phyloP scores from a whole-genome alignment of 2,329 filamentous ascomycete genomes.

The Dothideomycetes sp. region DNA sequence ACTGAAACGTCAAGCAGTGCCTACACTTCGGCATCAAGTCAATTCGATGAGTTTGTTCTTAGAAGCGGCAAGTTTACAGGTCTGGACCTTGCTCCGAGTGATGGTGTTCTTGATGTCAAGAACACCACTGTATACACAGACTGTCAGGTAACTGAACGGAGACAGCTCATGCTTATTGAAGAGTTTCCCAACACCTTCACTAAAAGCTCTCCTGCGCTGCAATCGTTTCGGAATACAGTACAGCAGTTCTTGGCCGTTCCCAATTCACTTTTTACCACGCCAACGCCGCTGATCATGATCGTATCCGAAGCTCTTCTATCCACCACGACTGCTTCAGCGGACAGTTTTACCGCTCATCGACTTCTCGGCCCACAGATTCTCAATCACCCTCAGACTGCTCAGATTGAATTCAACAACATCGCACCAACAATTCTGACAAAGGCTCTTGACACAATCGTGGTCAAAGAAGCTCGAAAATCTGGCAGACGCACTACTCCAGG shows the following conservation, averaged over 20 bases:
- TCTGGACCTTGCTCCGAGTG: conserved; percentile 41
- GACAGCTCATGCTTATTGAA: conserved; percentile 39
- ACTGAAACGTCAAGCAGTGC: conserved; percentile 51
- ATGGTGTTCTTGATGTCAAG: conserved; percentile 4
- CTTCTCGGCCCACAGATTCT: conserved; percentile 79
- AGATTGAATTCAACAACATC: conserved; percentile 89
- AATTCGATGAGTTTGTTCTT: conserved; percentile 88
- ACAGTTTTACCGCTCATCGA: conserved; percentile 88
- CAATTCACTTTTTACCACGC: not conserved
- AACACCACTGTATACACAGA: conserved; percentile 3
- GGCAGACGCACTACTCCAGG: conserved; percentile 68
- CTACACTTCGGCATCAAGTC: conserved; percentile 60
- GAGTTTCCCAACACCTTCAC: conserved; percentile 44
- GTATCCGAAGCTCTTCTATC: conserved; percentile 85
- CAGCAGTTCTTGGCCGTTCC: conserved; percentile 60
- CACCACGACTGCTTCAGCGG: conserved; percentile 72
- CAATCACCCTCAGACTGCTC: conserved; percentile 65
- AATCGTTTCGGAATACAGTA: conserved; percentile 60
- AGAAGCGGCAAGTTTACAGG: conserved; percentile 72
- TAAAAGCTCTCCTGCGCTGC: conserved; percentile 34
- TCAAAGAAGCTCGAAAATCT: conserved; percentile 76
- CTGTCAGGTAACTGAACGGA: conserved; percentile 15
- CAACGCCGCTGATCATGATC: conserved; percentile 59
- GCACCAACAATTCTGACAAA: conserved; percentile 78
- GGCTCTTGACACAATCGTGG: conserved; percentile 69